Evolutionary conservation across 2,329 filamentous ascomycete genomes (phyloP), one percentile per base, ranked within the genome.

Genomic region (Arthrobotrys megalospora): DNA sequence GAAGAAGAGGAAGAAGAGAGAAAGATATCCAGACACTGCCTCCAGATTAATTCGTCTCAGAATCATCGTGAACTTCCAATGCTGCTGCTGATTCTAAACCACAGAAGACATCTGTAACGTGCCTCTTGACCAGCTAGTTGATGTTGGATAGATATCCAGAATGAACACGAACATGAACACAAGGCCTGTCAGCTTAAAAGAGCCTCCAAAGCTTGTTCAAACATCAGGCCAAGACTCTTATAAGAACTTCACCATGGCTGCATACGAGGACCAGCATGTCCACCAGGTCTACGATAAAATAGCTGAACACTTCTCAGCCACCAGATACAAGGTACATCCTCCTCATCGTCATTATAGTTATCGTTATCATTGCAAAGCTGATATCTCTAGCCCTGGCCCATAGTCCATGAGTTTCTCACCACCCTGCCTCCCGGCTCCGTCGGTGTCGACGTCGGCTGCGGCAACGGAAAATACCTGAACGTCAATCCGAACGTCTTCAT

Each of bases 401-500:
- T 96, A 81, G 92, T 98, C 70, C 89, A 94, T 80, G 86, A 87
- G 41, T 98, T 97, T 84, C 88, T 98, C 41, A 85, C 87, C 62
- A 86, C 86, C 36, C 88, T 92, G 58, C 83, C 87, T 0, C 85
- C 90, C 11, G 95, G 94, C 28, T 89, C 92, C 62, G 85, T 98
- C 70, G 96, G 96, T 8, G 87, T 97, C 36, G 96, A 99, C 85
- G 88, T 98, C 71, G 96, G 96, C 78, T 98, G 96, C 85, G 96
- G 96, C 76, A 99, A 99, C 85, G 96, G 96, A 81, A 98, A 98
- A 87, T 97, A 98, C 84, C 87, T 98, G 78, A 86, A 88, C 77
- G 92, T 97, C 72, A 96, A 96, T 85, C 88, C 87, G 21, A 85
- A 89, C 81, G 85, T 97, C 60, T 94, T 92, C 85, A 91, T 97